Evolutionary conservation across 768 basidiomycete genomes (phyloP).

Genomic region (Lentinula raphanica): DNA sequence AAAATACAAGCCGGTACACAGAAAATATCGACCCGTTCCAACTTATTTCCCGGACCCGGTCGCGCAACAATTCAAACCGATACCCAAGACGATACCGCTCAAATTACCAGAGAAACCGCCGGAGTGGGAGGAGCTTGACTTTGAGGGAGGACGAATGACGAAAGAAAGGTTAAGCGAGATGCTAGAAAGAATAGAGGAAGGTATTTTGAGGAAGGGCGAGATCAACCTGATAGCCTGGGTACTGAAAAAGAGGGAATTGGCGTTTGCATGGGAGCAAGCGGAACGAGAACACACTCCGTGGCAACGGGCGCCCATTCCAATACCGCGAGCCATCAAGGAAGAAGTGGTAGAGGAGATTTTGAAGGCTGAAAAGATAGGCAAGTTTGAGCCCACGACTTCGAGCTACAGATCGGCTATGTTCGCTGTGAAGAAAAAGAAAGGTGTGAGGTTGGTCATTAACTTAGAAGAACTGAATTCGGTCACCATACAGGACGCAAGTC

Average conservation of each 20-base stretch:
- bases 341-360: background rate
- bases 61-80: background rate
- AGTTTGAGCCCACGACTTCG: background rate
- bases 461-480: background rate
- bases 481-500: background rate
- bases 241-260: background rate
- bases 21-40: background rate
- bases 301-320: background rate
- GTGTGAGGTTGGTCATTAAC: background rate
- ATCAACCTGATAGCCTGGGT: background rate
- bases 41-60: background rate
- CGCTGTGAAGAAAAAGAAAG: background rate
- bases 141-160: background rate
- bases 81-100: background rate
- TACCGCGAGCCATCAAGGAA: background rate
- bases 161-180: background rate
- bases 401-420: constrained; percentile 1
- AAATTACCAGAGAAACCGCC: background rate
- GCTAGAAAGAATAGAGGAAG: background rate
- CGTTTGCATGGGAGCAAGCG: background rate
- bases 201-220: background rate
- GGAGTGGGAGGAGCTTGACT: background rate
- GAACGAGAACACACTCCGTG: background rate
- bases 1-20: background rate
- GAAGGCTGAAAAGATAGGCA: background rate